phyloP scores from a whole-genome alignment of 371 early-diverging fungal species.

The Blastocladiella emersonii region DNA sequence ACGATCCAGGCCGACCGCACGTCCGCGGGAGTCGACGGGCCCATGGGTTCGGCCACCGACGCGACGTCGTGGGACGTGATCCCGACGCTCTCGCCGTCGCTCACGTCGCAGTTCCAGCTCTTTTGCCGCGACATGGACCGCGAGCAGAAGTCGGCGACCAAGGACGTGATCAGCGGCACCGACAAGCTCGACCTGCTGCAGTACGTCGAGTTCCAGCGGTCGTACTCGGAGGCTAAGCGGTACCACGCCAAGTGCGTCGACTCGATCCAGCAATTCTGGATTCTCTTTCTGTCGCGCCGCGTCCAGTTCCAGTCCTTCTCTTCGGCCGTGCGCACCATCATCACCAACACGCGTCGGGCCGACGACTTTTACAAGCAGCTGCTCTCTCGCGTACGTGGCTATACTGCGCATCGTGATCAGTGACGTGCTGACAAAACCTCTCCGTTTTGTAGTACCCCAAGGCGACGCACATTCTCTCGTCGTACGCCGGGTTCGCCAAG shows the following conservation, averaged over 20 bases:
- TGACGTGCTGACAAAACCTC: background rate
- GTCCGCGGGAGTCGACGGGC: no score
- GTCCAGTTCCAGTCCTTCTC: background rate
- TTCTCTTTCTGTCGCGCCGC: background rate
- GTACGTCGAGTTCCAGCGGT: background rate
- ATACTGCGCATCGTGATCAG: background rate
- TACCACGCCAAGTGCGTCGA: background rate
- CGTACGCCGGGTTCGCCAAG: background rate
- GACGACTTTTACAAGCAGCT: background rate
- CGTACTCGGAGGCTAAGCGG: background rate
- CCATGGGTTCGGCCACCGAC: no score
- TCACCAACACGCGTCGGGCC: background rate
- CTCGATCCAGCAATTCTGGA: background rate
- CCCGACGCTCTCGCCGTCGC: no score
- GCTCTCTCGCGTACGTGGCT: background rate
- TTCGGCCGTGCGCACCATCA: background rate
- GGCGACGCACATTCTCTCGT: background rate
- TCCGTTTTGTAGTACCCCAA: background rate
- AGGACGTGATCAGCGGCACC: no score
- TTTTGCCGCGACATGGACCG: no score
- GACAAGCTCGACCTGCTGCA: background rate
- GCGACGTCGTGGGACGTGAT: no score
- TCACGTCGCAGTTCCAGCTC: no score
- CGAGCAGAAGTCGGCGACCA: no score
- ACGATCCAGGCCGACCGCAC: no score